Percentiles rank a stretch among this genome's conserved stretches.
phyloP scores from a whole-genome alignment of 1,284 basidiomycete species.

The Salmacisia buchloeana region DNA sequence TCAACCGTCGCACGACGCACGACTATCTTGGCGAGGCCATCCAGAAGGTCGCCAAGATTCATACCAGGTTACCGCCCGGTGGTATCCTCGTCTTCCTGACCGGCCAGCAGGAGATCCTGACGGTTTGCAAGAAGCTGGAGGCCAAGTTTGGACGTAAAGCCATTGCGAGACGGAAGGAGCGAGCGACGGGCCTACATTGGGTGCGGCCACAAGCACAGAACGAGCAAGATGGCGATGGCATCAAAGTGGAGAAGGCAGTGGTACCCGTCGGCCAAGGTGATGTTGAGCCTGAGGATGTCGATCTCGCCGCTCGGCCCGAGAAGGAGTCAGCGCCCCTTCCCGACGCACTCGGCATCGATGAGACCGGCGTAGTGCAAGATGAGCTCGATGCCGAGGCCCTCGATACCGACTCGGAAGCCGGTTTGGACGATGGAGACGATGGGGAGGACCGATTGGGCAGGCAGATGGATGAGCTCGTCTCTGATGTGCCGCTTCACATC shows the following conservation, averaged over 20 bases:
- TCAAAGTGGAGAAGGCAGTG: constrained; percentile 18
- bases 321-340: constrained; percentile 29
- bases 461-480: constrained; percentile 19
- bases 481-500: constrained; percentile 54
- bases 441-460: no score
- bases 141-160: constrained; percentile 68
- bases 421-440: no score
- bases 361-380: constrained; percentile 51
- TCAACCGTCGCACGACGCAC: constrained; percentile 73
- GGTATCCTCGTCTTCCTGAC: constrained; percentile 71
- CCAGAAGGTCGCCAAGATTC: constrained; percentile 78
- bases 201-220: constrained; percentile 15
- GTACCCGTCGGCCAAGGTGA: constrained; percentile 46
- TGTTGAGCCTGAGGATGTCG: constrained; percentile 76
- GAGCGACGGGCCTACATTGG: constrained; percentile 20
- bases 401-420: constrained; percentile 34
- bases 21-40: constrained; percentile 89
- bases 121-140: constrained; percentile 67
- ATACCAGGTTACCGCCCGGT: constrained; percentile 65
- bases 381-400: constrained; percentile 49
- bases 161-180: constrained; percentile 55
- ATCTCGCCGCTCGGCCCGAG: constrained; percentile 61
- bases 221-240: constrained; percentile 34
- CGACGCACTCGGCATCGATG: constrained; percentile 53
- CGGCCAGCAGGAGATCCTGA: constrained; percentile 69